These are phyloP conservation scores for Clavispora phyllophila DNA, from an alignment of 805 yeast genomes.

Conservation along the genomic window DNA sequence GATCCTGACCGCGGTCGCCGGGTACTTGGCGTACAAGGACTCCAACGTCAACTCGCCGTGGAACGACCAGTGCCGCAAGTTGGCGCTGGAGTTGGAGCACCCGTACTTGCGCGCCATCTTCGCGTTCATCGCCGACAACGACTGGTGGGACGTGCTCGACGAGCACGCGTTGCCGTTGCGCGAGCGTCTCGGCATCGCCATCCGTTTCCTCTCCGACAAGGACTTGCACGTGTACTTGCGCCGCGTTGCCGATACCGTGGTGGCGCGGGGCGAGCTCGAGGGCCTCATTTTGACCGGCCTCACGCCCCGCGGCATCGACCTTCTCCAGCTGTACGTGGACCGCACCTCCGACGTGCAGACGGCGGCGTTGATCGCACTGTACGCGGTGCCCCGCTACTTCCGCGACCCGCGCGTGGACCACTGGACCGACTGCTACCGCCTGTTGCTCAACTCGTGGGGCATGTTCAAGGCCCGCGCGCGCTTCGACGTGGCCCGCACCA, in stretches of 20 bases:
- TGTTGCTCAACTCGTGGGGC: conserved; percentile 15
- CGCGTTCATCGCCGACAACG: conserved; percentile 89
- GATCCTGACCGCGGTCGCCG: conserved; percentile 93
- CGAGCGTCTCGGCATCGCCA: conserved; percentile 87
- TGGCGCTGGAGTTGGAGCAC: conserved; percentile 83
- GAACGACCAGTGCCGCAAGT: conserved; percentile 86
- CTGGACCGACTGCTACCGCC: conserved; percentile 54
- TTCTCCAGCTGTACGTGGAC: conserved; percentile 82
- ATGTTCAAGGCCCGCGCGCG: conserved; percentile 43
- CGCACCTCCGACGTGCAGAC: conserved; percentile 89
- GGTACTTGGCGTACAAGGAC: conserved; percentile 52
- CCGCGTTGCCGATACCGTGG: conserved; percentile 65
- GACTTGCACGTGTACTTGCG: conserved; percentile 71
- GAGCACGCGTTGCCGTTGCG: conserved; percentile 83
- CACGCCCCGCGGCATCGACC: conserved; percentile 75
- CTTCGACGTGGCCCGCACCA: conserved; percentile 76
- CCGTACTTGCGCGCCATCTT: conserved; percentile 90
- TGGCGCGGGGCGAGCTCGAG: conserved; percentile 78
- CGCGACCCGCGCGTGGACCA: conserved; percentile 63
- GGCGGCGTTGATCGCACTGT: conserved; percentile 74
- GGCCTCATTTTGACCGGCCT: conserved; percentile 91
- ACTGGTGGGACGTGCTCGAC: conserved; percentile 94
- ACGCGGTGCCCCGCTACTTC: conserved; percentile 82
- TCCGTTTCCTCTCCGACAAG: conserved; percentile 75
- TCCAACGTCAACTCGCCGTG: conserved; percentile 66